These are phyloP conservation scores for Pythium scleroteichum DNA, from an alignment of 352 stramenopile species.

Conservation along the genomic window DNA sequence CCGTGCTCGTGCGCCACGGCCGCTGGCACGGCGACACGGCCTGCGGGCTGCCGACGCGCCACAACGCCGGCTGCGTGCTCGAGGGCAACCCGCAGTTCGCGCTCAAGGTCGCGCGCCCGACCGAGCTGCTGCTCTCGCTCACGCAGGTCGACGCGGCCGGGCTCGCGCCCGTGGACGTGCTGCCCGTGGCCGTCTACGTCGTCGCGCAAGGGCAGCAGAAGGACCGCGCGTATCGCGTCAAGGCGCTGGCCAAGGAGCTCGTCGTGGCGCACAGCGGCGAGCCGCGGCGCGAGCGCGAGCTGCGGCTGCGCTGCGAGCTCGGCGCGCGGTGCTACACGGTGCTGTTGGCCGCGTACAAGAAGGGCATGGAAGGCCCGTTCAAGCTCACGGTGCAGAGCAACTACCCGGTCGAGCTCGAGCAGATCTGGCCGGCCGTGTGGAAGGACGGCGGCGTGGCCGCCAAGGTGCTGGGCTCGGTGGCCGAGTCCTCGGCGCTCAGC, in stretches of 20 bases:
- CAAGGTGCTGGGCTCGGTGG: slow-evolving; percentile 65
- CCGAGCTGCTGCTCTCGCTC: slow-evolving; percentile 85
- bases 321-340: slow-evolving; percentile 86
- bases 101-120: slow-evolving; percentile 70
- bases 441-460: slow-evolving; percentile 51
- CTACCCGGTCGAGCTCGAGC: slow-evolving; percentile 71
- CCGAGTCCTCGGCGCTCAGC: slow-evolving; percentile 51
- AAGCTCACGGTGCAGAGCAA: slow-evolving; percentile 84
- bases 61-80: slow-evolving; percentile 79
- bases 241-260: slow-evolving; percentile 57
- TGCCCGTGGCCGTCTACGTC: slow-evolving; percentile 74
- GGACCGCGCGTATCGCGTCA: slow-evolving; percentile 66
- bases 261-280: slow-evolving; percentile 83
- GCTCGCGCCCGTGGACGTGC: slow-evolving; percentile 60
- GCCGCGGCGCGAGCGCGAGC: slow-evolving; percentile 67
- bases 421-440: slow-evolving; percentile 83
- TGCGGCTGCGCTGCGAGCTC: slow-evolving; percentile 75
- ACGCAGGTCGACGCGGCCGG: slow-evolving; percentile 75
- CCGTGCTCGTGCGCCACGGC: slow-evolving; percentile 40
- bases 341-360: slow-evolving; percentile 85
- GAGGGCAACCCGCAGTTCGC: slow-evolving; percentile 90
- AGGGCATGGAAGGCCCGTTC: slow-evolving; percentile 90
- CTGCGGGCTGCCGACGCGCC: slow-evolving; percentile 78
- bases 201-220: slow-evolving; percentile 48
- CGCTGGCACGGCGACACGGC: slow-evolving; percentile 73